Conservation (phyloP, 139 green algal species). For the Picochlorum sp. region DNA sequence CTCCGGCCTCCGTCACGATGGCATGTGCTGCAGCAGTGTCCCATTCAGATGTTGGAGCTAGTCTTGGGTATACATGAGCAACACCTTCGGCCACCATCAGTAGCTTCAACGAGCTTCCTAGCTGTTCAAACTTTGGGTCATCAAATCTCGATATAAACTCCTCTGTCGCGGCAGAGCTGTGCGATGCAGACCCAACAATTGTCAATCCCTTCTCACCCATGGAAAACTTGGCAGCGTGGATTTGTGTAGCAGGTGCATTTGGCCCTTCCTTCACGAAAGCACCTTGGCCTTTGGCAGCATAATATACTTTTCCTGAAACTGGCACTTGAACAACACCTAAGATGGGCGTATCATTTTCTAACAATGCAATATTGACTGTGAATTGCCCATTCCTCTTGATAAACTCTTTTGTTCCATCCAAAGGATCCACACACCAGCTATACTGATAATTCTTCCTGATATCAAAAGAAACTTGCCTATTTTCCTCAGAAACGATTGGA, state of each 20-base stretch:
- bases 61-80: slow-evolving; percentile 71
- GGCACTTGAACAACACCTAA: slow-evolving; percentile 78
- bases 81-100: slow-evolving; percentile 71
- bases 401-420: slow-evolving; percentile 91
- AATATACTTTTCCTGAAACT: slow-evolving; percentile 45
- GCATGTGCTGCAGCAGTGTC: slow-evolving; percentile 77
- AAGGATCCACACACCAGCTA: slow-evolving; percentile 75
- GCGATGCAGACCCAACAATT: slow-evolving; percentile 49
- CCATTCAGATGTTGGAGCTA: slow-evolving; percentile 70
- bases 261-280: slow-evolving; percentile 44
- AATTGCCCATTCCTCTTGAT: slow-evolving; percentile 84
- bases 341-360: slow-evolving; percentile 46
- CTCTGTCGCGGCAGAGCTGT: slow-evolving; percentile 50
- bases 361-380: slow-evolving; percentile 82
- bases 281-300: slow-evolving; percentile 61
- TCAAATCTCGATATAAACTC: slow-evolving; percentile 64
- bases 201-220: slow-evolving; percentile 32
- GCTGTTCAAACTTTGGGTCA: slow-evolving; percentile 49
- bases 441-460: slow-evolving; percentile 45
- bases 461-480: slow-evolving; percentile 43
- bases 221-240: slow-evolving; percentile 35
- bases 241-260: slow-evolving; percentile 4
- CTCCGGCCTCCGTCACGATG: slow-evolving; percentile 76
- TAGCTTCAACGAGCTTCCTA: slow-evolving; percentile 78
- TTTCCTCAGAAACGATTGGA: slow-evolving; percentile 83